Evolutionary conservation across 306 rosid species (phyloP), one percentile per base, ranked within the genome.

Genomic region (Malus sylvestris): DNA sequence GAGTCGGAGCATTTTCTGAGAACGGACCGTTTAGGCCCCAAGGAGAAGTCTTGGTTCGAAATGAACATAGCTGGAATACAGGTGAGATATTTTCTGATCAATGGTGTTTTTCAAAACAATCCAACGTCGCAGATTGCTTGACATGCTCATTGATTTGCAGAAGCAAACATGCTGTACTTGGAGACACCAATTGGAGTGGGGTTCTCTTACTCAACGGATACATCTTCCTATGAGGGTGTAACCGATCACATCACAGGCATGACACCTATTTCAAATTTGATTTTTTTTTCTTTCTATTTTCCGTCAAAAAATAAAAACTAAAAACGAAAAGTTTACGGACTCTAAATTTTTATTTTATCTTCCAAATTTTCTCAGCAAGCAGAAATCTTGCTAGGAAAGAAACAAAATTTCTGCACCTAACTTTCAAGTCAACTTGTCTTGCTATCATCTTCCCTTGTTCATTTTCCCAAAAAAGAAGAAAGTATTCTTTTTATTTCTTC

Each of bases 101-200:
- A 20, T 42, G 44, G 19, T 8, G 25, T 73, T 25, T 27, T 52
- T 33, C 19, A 33, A 27, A 65, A 33, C 53, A 33, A 52, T 38
- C 55, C 25, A 33, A 64, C 22, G 27, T 33, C 49, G 68, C 46
- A 12, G 29, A 20, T 51, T 30, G 16, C 58, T 32, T 35, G 35
- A 51, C 60, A 70, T 62, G 51, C 30, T 30, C 53, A 40, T 60
- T 60, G 73, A 32, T 77, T 49, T 73, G 79, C 80, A 87, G 91
- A 87, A 76, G 91, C 91, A 67, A 87, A 88, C 75, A 88, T 88
- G 89, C 71, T 88, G 52, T 88, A 83, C 78, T 67, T 88, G 82
- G 91, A 88, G 83, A 79, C 87, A 23, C 91, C 91, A 27, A 70
- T 88, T 23, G 91, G 89, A 71, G 89, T 87, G 76, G 89, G 90